A percentile compares a stretch with the other conserved stretches of the same genome.
Conservation (phyloP, 495 filamentous ascomycete species). For the Penicillium cataractarum region DNA sequence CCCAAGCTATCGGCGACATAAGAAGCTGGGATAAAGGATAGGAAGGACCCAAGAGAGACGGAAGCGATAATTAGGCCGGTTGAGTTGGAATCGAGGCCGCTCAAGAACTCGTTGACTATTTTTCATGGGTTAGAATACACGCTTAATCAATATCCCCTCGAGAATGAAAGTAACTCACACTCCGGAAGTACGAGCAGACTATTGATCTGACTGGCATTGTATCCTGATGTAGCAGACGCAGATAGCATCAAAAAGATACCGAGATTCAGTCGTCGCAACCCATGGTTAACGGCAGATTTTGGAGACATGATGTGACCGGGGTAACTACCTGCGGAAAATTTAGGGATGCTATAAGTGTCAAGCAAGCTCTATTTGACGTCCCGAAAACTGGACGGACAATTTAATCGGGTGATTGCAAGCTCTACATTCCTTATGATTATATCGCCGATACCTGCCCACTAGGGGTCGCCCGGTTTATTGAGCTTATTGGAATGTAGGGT, state of each 20-base stretch:
- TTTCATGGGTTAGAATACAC: background rate
- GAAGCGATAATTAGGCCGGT: conserved; percentile 33
- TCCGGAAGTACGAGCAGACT: conserved; percentile 33
- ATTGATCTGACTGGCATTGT: conserved; percentile 37
- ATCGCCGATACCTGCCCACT: conserved; percentile 16
- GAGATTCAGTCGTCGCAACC: conserved; percentile 29
- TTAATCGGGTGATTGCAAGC: conserved; percentile 20
- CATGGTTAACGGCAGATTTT: conserved; percentile 15
- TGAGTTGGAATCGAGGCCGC: conserved; percentile 19
- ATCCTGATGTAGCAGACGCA: conserved; percentile 33
- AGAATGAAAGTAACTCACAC: conserved; percentile 20
- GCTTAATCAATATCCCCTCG: background rate
- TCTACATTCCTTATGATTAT: conserved; percentile 22
- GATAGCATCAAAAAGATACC: conserved; percentile 34
- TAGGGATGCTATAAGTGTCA: conserved; percentile 4
- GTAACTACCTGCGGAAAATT: background rate
- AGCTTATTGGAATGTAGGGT: conserved; percentile 27
- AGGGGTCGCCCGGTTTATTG: conserved; percentile 19
- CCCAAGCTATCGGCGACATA: conserved; percentile 31
- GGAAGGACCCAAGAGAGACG: conserved; percentile 31
- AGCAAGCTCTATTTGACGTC: conserved; percentile 9
- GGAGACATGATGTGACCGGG: conserved; percentile 19
- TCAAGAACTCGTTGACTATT: conserved; percentile 26
- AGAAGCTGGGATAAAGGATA: conserved; percentile 31
- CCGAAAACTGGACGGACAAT: conserved; percentile 19